These are phyloP conservation scores for Vitis amurensis DNA, from an alignment of 164 flowering plant species.

Conservation along the genomic window DNA sequence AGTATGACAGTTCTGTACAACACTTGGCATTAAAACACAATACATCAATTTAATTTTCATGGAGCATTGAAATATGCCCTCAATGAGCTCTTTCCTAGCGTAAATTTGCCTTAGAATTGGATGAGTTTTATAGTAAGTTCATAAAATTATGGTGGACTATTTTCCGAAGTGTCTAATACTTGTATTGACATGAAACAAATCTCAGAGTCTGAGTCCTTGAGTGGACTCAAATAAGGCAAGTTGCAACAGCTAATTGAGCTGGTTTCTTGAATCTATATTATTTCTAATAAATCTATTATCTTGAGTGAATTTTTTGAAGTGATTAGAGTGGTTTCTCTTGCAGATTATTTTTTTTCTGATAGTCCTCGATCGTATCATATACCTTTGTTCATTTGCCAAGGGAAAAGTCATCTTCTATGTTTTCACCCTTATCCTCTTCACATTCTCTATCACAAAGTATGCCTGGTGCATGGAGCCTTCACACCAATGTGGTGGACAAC, in stretches of 20 bases:
- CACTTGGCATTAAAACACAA: neutral
- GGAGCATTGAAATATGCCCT: neutral
- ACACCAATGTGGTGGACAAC: slow-evolving; percentile 44
- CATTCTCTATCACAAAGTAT: slow-evolving; percentile 65
- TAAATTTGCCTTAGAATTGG: neutral
- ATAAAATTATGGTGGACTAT: neutral
- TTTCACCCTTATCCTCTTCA: slow-evolving; percentile 64
- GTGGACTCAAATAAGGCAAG: no score
- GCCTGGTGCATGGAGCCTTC: slow-evolving; percentile 73
- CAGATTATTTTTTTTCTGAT: slow-evolving; percentile 82
- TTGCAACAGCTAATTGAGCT: no score
- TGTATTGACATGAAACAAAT: no score
- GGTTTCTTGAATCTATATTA: neutral
- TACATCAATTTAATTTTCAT: neutral
- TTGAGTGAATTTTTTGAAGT: neutral
- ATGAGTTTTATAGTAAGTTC: no score
- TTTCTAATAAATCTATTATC: neutral
- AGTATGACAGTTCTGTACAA: neutral
- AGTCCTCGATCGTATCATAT: slow-evolving; percentile 82
- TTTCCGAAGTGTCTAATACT: no score
- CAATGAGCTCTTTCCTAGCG: neutral
- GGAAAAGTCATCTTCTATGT: slow-evolving; percentile 72
- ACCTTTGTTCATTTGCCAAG: slow-evolving; percentile 77
- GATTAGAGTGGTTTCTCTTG: slow-evolving; percentile 18
- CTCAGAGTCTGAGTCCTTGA: no score